These are phyloP conservation scores for Leishmania braziliensis DNA, from an alignment of 208 protist species.

Conservation along the genomic window DNA sequence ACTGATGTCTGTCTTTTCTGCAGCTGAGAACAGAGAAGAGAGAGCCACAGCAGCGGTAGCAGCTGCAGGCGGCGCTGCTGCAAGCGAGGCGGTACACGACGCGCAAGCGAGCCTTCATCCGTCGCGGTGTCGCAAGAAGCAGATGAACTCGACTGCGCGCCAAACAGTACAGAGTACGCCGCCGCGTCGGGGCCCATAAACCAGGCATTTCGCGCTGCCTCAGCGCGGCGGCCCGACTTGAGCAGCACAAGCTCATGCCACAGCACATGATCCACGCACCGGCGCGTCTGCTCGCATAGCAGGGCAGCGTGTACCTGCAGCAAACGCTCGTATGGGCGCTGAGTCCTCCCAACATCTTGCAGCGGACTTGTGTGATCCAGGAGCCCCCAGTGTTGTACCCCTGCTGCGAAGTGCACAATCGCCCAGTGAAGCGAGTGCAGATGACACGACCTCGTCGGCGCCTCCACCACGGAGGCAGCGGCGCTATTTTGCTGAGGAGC, in stretches of 20 bases:
- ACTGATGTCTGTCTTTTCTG: background rate
- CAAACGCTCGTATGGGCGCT: slow-evolving; percentile 34
- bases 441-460: background rate
- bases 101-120: background rate
- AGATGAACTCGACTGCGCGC: background rate
- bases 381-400: slow-evolving; percentile 63
- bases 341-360: slow-evolving; percentile 28
- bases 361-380: slow-evolving; percentile 48
- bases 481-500: background rate
- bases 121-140: background rate
- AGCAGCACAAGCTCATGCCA: slow-evolving; percentile 29
- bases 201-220: slow-evolving; percentile 15
- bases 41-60: slow-evolving; percentile 73
- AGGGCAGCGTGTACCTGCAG: slow-evolving; percentile 50
- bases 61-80: slow-evolving; percentile 76
- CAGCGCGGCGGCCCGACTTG: slow-evolving; percentile 20
- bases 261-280: slow-evolving; percentile 11
- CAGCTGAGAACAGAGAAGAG: slow-evolving; percentile 41
- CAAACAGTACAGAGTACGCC: slow-evolving; percentile 2
- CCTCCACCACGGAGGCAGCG: background rate
- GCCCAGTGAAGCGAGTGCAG: slow-evolving; percentile 64
- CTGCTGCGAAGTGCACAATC: slow-evolving; percentile 62
- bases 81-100: slow-evolving; percentile 10
- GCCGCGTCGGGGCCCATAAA: slow-evolving; percentile 17
- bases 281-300: slow-evolving; percentile 24